Evolutionary conservation across 2,329 filamentous ascomycete genomes (phyloP).

Genomic region (Magnaporthiopsis incrustans): DNA sequence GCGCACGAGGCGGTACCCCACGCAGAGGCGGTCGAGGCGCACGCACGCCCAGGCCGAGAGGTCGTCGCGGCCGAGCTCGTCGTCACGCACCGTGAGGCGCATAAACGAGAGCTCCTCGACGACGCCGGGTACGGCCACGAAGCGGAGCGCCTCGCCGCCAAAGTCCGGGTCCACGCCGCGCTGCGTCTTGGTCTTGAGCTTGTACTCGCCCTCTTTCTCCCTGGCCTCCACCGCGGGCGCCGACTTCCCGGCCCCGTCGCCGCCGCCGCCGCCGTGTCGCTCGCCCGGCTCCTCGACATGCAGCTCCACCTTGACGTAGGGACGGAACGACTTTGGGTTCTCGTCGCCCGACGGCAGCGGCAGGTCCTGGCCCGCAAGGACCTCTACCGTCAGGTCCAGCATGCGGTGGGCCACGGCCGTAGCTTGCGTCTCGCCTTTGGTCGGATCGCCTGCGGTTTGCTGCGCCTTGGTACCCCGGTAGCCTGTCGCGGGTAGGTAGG

Average conservation of each 20-base stretch:
- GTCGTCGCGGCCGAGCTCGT: conserved; percentile 70
- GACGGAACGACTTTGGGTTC: conserved; percentile 52
- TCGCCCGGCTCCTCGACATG: conserved; percentile 62
- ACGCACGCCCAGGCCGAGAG: conserved; percentile 86
- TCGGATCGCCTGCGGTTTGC: conserved; percentile 19
- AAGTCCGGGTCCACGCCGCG: conserved; percentile 57
- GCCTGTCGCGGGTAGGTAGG: conserved; percentile 10
- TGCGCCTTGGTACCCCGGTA: conserved; percentile 27
- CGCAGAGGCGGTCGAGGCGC: conserved; percentile 68
- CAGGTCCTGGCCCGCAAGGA: conserved; percentile 70
- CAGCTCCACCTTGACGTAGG: conserved; percentile 76
- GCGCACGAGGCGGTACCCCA: conserved; percentile 71
- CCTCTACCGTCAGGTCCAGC: conserved; percentile 62
- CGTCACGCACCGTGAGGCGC: conserved; percentile 80
- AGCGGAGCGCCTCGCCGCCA: conserved; percentile 46
- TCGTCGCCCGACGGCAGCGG: conserved; percentile 52
- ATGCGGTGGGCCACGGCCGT: conserved; percentile 40
- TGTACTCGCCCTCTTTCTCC: conserved; percentile 50
- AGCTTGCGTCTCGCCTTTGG: conserved; percentile 13
- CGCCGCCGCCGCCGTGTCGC: conserved; percentile 27
- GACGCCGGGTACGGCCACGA: conserved; percentile 46
- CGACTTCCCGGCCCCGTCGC: conserved; percentile 23
- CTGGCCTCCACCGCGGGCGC: conserved; percentile 31
- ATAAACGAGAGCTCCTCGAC: conserved; percentile 66
- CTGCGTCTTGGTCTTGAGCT: conserved; percentile 45